A percentile compares a stretch with the other conserved stretches of the same genome.
Evolutionary conservation across 257 asterid species (phyloP).

Genomic region (Forsythia suspensa): DNA sequence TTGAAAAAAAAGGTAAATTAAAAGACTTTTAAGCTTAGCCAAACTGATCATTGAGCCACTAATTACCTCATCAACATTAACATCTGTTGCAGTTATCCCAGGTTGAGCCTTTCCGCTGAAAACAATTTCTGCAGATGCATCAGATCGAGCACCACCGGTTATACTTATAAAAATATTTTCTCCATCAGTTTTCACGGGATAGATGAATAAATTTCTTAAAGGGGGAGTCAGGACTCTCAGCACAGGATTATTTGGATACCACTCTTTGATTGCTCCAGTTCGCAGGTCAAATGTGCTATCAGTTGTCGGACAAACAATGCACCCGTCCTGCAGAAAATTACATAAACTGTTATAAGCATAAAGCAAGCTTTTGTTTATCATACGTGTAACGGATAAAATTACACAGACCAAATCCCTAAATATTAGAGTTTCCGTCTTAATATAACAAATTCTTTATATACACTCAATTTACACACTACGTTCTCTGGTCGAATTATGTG

Average conservation of each 20-base stretch:
- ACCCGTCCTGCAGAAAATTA: conserved; percentile 71
- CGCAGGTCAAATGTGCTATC: conserved; percentile 86
- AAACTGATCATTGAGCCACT: background rate
- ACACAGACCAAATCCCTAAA: background rate
- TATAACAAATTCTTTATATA: background rate
- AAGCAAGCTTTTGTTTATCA: background rate
- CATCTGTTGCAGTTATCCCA: conserved; percentile 77
- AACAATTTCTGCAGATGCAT: conserved; percentile 76
- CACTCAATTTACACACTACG: background rate
- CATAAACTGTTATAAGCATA: background rate
- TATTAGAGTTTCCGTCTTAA: background rate
- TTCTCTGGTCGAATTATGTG: background rate
- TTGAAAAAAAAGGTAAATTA: background rate
- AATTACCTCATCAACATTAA: conserved; percentile 89
- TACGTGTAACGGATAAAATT: background rate
- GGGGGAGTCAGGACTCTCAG: conserved; percentile 91
- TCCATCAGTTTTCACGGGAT: conserved; percentile 63
- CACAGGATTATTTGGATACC: conserved; percentile 95
- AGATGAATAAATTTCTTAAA: conserved; percentile 56
- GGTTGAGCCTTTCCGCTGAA: conserved; percentile 98
- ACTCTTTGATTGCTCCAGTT: conserved; percentile 82
- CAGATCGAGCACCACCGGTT: conserved; percentile 35
- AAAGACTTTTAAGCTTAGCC: background rate
- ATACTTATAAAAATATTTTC: conserved; percentile 72
- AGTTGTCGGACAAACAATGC: conserved; percentile 89